Conservation (phyloP, 768 basidiomycete genomes). For the Leucocoprinus leucothites region DNA sequence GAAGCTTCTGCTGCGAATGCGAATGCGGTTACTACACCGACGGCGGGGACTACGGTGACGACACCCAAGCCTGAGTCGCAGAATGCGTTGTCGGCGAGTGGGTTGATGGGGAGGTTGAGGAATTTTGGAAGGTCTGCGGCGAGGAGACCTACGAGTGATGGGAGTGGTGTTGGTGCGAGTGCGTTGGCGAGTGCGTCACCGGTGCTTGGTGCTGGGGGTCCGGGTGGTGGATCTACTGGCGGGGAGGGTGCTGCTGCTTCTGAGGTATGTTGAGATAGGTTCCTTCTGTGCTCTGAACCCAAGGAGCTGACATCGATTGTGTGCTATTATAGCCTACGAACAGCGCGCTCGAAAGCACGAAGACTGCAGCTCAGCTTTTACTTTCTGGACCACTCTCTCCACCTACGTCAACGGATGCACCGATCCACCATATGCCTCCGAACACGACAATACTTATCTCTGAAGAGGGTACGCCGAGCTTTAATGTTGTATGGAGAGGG, state of each 20-base stretch:
- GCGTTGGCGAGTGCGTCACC: slow-evolving; percentile 21
- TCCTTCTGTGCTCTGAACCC: background rate
- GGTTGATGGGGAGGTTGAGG: slow-evolving; percentile 80
- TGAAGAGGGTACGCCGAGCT: slow-evolving; percentile 75
- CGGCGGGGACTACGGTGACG: background rate
- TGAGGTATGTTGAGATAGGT: slow-evolving; percentile 15
- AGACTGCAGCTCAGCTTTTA: slow-evolving; percentile 52
- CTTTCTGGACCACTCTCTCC: slow-evolving; percentile 58
- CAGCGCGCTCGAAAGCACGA: slow-evolving; percentile 25
- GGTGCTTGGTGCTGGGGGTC: too few species aligned
- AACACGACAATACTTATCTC: slow-evolving; percentile 71
- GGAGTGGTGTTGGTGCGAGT: background rate
- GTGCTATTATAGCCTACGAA: background rate
- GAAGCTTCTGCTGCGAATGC: slow-evolving; percentile 9
- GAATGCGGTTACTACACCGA: background rate
- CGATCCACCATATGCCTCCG: slow-evolving; percentile 55
- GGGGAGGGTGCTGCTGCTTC: slow-evolving; percentile 20
- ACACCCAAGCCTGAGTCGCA: slow-evolving; percentile 30
- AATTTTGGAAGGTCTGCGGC: slow-evolving; percentile 63
- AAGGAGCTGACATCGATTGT: background rate
- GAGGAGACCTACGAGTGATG: slow-evolving; percentile 33
- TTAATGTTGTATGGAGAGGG: slow-evolving; percentile 76
- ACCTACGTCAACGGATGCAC: slow-evolving; percentile 70
- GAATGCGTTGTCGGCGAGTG: slow-evolving; percentile 50
- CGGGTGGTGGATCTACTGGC: slow-evolving; percentile 18